Evolutionary conservation across 306 rosid species (phyloP), one percentile per base, ranked within the genome.

Genomic region (Styphnolobium japonicum): DNA sequence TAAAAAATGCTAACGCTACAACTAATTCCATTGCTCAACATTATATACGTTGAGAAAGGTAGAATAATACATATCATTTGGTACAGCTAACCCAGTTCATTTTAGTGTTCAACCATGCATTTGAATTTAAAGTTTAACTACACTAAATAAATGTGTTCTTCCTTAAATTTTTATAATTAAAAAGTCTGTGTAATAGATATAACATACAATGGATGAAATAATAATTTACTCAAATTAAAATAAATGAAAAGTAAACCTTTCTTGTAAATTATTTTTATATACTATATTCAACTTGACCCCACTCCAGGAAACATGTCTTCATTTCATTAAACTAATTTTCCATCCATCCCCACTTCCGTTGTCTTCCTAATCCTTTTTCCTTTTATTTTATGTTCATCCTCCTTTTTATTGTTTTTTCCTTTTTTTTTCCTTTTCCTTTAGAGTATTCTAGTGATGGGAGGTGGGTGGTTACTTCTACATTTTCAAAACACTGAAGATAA

Each of bases 241-340:
- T 68, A 61, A 21, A 42, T 34, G 39, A 43, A 45, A 66, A 42
- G 34, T 39, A 58, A 52, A 62, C 25, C 34, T 39, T 79, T 1
- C n/a, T 22, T 16, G 1, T 27, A 46, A 33, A 60, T 45, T 10
- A 9, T 43, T 18, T 60, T 63, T 51, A n/a, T 62, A 10, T 46
- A 10, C 33, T 56, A 33, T 27, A 57, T 67, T 53, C 64, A 80
- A 63, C 60, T 55, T 80, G 76, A 80, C 82, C 79, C 82, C 79
- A 80, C 80, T 15, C 33, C 7, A 19, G 68, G 73, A 58, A 29
- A 55, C 76, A 80, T 63, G 64, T 33, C 70, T 68, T 81, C 40
- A 53, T 29, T 81, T 62, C 61, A 67, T 62, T 25, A 36, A 53
- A 64, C 7, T 76, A 63, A 21, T 63, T 45, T 63, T 27, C 45